Conservation (phyloP, 2,329 filamentous ascomycete genomes). For the Colletotrichum simmondsii region DNA sequence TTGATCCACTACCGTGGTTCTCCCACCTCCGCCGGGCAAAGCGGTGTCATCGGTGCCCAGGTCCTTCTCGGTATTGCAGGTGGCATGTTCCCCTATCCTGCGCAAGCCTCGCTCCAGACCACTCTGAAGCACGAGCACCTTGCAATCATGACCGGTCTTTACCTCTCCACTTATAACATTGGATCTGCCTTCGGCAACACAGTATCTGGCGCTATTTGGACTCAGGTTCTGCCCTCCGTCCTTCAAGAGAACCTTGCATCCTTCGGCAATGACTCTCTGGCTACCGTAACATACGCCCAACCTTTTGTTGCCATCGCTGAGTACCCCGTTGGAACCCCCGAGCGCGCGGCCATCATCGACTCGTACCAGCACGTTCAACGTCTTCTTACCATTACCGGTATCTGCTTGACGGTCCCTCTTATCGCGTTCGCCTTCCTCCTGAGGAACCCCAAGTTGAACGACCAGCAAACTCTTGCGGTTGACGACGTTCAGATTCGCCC, state of each 20-base stretch:
- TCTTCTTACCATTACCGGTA: conserved; percentile 58
- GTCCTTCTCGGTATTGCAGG: conserved; percentile 71
- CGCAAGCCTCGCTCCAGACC: conserved; percentile 57
- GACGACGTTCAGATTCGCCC: conserved; percentile 23
- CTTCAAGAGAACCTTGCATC: conserved; percentile 45
- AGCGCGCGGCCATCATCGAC: conserved; percentile 54
- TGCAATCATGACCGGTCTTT: conserved; percentile 72
- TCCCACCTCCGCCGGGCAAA: conserved; percentile 49
- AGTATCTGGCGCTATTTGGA: conserved; percentile 72
- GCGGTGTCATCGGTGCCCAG: conserved; percentile 71
- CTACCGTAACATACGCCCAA: conserved; percentile 45
- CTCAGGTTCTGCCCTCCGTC: conserved; percentile 61
- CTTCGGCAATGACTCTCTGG: conserved; percentile 52
- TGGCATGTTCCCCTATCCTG: conserved; percentile 68
- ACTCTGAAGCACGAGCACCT: conserved; percentile 61
- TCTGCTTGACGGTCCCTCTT: conserved; percentile 60
- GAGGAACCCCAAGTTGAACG: conserved; percentile 58
- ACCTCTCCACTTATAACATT: conserved; percentile 71
- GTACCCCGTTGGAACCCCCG: conserved; percentile 54
- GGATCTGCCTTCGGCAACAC: conserved; percentile 70
- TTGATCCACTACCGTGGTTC: conserved; percentile 72
- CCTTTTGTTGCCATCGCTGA: conserved; percentile 45
- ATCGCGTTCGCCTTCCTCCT: conserved; percentile 55
- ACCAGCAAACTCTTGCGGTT: conserved; percentile 55
- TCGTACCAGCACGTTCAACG: conserved; percentile 60